Conservation (phyloP, 1,139 yeast genomes). For the Suhomyces bolitotheri region DNA sequence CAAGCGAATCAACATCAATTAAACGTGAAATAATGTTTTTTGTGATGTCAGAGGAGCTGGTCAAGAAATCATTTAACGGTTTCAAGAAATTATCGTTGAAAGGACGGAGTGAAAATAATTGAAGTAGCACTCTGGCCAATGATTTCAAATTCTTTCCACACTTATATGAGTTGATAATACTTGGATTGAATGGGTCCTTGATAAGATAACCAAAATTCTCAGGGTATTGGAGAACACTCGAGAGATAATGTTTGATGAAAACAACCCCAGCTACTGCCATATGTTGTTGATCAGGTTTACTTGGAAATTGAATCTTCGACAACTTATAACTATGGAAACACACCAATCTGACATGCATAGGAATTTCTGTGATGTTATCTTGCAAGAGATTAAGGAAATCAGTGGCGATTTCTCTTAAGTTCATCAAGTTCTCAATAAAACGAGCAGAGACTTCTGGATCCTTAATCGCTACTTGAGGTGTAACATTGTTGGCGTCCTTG, state of each 20-base stretch:
- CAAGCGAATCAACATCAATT: conserved; percentile 59
- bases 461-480: conserved; percentile 74
- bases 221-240: conserved; percentile 68
- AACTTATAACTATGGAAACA: conserved; percentile 34
- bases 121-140: conserved; percentile 61
- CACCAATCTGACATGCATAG: conserved; percentile 57
- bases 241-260: conserved; percentile 60
- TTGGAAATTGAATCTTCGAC: conserved; percentile 49
- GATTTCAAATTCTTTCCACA: conserved; percentile 55
- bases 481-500: conserved; percentile 27
- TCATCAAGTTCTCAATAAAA: conserved; percentile 74
- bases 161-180: conserved; percentile 19
- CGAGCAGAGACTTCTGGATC: conserved; percentile 67
- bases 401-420: conserved; percentile 68
- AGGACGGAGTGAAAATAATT: conserved; percentile 64
- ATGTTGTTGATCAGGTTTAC: conserved; percentile 52
- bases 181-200: conserved; percentile 35
- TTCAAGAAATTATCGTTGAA: conserved; percentile 74
- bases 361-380: conserved; percentile 49
- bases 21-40: conserved; percentile 46
- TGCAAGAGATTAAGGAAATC: conserved; percentile 49
- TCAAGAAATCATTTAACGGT: conserved; percentile 75
- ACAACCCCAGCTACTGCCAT: conserved; percentile 70
- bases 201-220: conserved; percentile 56
- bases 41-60: conserved; percentile 48